Conservation (phyloP, 2,329 filamentous ascomycete species). For the Truncatella angustata region DNA sequence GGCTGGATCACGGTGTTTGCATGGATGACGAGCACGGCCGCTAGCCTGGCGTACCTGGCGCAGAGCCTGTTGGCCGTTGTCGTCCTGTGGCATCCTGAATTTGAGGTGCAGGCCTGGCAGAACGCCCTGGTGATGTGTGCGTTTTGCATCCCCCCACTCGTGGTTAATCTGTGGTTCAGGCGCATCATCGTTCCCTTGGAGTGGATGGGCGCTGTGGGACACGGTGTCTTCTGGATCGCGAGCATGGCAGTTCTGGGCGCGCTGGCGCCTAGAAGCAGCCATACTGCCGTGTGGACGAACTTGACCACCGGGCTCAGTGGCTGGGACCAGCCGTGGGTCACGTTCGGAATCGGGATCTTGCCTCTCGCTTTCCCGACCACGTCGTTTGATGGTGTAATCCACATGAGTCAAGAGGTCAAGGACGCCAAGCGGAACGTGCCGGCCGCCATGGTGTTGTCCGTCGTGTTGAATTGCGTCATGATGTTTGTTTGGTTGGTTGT, state of each 20-base stretch:
- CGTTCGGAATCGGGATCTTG: constrained; percentile 5
- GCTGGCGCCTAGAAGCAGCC: neutral
- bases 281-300: constrained; percentile 4
- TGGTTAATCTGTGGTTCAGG: constrained; percentile 7
- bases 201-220: constrained; percentile 2
- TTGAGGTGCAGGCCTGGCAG: neutral
- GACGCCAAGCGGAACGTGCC: constrained; percentile 6
- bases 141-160: constrained; percentile 3
- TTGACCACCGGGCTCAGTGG: neutral
- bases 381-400: constrained; percentile 2
- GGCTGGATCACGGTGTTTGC: constrained; percentile 8
- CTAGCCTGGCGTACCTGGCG: constrained; percentile 1
- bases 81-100: constrained; percentile 1
- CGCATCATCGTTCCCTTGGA: constrained; percentile 7
- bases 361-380: constrained; percentile 3
- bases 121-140: constrained; percentile 7
- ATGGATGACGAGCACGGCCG: constrained; percentile 6
- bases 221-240: constrained; percentile 9
- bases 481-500: neutral
- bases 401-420: constrained; percentile 7
- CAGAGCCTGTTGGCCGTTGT: constrained; percentile 5
- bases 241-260: neutral
- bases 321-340: neutral
- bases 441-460: neutral
- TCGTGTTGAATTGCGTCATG: neutral